These are phyloP conservation scores for Trametes gibbosa DNA, from an alignment of 768 basidiomycete species.

Conservation along the genomic window DNA sequence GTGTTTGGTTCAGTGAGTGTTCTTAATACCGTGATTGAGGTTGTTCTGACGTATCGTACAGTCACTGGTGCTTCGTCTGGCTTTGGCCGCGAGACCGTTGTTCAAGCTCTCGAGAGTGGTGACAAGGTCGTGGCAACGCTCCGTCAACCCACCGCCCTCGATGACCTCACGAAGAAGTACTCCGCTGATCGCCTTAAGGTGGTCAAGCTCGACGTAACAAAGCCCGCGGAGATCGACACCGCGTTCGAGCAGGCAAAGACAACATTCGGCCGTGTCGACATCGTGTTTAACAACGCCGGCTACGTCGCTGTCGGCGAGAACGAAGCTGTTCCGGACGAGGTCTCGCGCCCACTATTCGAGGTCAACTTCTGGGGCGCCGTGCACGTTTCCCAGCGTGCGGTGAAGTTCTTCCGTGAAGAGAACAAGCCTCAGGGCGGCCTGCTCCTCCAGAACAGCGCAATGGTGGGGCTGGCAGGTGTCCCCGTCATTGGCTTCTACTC, in stretches of 20 bases:
- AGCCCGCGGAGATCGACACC: slow-evolving; percentile 10
- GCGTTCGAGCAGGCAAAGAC: slow-evolving; percentile 18
- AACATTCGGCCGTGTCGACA: slow-evolving; percentile 20
- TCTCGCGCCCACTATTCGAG: neutral
- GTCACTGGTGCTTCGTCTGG: slow-evolving; percentile 27
- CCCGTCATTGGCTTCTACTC: neutral
- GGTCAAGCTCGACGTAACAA: slow-evolving; percentile 22
- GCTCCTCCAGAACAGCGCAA: neutral
- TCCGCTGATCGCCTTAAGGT: slow-evolving; percentile 13
- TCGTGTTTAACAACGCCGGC: slow-evolving; percentile 26
- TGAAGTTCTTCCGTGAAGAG: neutral
- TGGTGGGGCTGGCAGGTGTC: neutral
- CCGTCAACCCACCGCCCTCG: slow-evolving; percentile 26
- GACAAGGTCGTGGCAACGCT: slow-evolving; percentile 25
- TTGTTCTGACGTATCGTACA: neutral
- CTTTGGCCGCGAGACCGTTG: slow-evolving; percentile 18
- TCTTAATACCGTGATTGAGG: neutral
- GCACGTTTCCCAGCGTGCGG: neutral
- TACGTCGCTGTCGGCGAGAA: slow-evolving; percentile 11
- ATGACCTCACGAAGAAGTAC: slow-evolving; percentile 20
- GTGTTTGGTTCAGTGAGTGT: neutral
- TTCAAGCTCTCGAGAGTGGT: slow-evolving; percentile 17
- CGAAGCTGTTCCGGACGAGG: neutral
- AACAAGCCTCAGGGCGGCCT: neutral
- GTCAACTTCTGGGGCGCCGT: neutral